Percentiles rank a stretch among this genome's conserved stretches.
phyloP scores from a whole-genome alignment of 208 protist species.

The Trypanosoma melophagium region DNA sequence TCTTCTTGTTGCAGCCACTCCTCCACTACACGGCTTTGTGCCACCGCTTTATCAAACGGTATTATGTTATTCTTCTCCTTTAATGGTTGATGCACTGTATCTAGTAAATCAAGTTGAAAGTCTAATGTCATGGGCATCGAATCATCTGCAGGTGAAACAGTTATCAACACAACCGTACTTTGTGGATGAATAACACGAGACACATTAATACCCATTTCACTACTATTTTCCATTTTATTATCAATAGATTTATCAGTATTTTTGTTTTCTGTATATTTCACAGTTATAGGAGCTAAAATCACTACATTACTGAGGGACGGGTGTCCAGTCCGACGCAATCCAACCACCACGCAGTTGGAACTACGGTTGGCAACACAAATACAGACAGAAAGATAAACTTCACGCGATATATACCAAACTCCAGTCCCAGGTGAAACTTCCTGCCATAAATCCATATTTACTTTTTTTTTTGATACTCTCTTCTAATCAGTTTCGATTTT shows the following conservation, averaged over 20 bases:
- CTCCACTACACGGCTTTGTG: constrained; percentile 4
- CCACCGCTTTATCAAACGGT: constrained; percentile 1
- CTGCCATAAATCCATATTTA: constrained; percentile 25
- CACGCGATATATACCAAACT: constrained; percentile 19
- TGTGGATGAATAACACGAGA: constrained; percentile 9
- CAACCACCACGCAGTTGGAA: constrained; percentile 4
- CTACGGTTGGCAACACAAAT: constrained; percentile 23
- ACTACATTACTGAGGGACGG: constrained; percentile 8
- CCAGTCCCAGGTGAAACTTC: constrained; percentile 7
- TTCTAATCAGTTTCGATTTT: too few species aligned
- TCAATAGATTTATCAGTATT: not conserved
- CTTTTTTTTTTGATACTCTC: too few species aligned
- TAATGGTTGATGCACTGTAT: not conserved
- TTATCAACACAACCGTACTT: constrained; percentile 9
- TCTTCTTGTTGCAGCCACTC: constrained; percentile 8
- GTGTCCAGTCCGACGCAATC: constrained; percentile 3
- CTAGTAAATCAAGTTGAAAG: not conserved
- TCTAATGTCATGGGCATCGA: constrained; percentile 7
- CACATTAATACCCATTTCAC: not conserved
- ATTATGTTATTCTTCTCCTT: not conserved
- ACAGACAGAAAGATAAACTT: constrained; percentile 21
- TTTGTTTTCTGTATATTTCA: too few species aligned
- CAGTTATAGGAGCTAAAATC: not conserved
- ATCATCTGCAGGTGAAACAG: constrained; percentile 14
- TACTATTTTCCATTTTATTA: not conserved